phyloP scores from a whole-genome alignment of 1,284 basidiomycete genomes.

The Xanthoconium separans region DNA sequence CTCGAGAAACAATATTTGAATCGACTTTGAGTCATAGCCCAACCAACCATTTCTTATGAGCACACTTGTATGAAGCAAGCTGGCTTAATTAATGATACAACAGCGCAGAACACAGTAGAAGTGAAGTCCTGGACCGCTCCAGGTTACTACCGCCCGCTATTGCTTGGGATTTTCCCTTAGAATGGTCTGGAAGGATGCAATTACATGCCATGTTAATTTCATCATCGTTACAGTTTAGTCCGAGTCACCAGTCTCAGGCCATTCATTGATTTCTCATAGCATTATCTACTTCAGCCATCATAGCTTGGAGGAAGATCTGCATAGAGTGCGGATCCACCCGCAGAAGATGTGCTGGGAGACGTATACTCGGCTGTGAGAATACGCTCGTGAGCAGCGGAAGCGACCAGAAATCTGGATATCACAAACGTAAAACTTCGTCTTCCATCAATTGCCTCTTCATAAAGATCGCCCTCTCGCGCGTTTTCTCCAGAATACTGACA shows the following conservation, averaged over 20 bases:
- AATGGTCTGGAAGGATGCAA: too few species aligned
- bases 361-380: conserved; percentile 53
- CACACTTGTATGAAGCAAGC: too few species aligned
- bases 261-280: too few species aligned
- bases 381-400: conserved; percentile 7
- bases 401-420: conserved; percentile 3
- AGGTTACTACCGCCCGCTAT: too few species aligned
- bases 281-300: conserved; percentile 39
- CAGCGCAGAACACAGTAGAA: too few species aligned
- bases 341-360: conserved; percentile 45
- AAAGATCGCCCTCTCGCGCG: conserved; percentile 68
- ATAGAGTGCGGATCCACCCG: conserved; percentile 33
- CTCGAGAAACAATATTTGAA: too few species aligned
- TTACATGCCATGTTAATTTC: background rate
- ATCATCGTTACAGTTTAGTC: background rate
- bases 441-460: conserved; percentile 61
- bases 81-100: too few species aligned
- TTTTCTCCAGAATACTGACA: conserved; percentile 68
- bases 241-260: background rate
- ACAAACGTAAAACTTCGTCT: conserved; percentile 69
- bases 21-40: too few species aligned
- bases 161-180: too few species aligned
- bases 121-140: too few species aligned
- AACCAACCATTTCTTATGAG: too few species aligned
- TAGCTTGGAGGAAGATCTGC: conserved; percentile 66